These are phyloP conservation scores for Plasmodium vivax DNA, from an alignment of 169 alveolate species.

Conservation along the genomic window DNA sequence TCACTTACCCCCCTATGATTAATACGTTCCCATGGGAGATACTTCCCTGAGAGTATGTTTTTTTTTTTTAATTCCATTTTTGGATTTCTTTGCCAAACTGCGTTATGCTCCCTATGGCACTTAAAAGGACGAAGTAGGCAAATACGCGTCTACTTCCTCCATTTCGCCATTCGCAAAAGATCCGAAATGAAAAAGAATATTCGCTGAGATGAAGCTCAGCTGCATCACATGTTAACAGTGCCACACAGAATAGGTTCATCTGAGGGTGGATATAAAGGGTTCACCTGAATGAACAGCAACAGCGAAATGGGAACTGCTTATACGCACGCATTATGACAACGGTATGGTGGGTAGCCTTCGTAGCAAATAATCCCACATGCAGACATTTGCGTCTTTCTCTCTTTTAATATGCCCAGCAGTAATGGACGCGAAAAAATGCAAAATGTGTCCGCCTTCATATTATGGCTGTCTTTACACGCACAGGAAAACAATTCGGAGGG, in stretches of 20 bases:
- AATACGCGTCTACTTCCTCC: background rate
- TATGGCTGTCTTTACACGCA: background rate
- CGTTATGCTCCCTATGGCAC: background rate
- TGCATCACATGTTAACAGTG: background rate
- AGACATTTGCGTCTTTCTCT: background rate
- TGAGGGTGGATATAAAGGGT: background rate
- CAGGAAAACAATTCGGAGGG: background rate
- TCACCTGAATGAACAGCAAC: background rate
- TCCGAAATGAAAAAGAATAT: background rate
- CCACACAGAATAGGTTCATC: background rate
- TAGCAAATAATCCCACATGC: background rate
- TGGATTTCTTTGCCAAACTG: background rate
- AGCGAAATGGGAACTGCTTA: background rate
- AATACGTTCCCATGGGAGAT: background rate
- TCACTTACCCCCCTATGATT: background rate
- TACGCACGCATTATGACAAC: background rate
- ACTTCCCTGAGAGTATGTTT: background rate
- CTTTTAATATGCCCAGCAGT: background rate
- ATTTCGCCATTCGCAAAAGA: background rate
- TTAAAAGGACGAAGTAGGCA: background rate
- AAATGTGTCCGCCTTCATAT: background rate
- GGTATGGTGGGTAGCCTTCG: background rate
- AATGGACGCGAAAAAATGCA: background rate
- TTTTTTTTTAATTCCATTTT: background rate
- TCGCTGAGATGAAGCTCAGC: background rate